Evolutionary conservation across 176 grass and related monocot species (phyloP).

Genomic region (Carex littledalei): DNA sequence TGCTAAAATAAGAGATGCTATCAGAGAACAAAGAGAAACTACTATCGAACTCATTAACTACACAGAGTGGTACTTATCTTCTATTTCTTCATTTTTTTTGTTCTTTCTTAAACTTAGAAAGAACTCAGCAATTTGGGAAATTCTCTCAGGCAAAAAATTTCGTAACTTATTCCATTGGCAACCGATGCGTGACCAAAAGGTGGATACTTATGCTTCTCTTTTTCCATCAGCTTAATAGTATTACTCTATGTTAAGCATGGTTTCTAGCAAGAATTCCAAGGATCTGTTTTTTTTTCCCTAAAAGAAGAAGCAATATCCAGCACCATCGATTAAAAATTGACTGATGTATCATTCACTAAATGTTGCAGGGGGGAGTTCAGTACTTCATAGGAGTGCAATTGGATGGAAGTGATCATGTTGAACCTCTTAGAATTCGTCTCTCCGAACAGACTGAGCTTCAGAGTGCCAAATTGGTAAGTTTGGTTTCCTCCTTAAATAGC

Average conservation of each 20-base stretch:
- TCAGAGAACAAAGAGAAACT: slow-evolving; percentile 76
- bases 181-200: slow-evolving; percentile 97
- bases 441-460: slow-evolving; percentile 73
- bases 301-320: neutral
- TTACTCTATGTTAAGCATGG: neutral
- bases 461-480: slow-evolving; percentile 81
- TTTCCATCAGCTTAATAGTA: neutral
- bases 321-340: neutral
- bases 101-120: neutral
- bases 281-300: neutral
- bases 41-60: slow-evolving; percentile 96
- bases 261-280: neutral
- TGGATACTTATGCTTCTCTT: slow-evolving; percentile 6
- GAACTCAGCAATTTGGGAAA: neutral
- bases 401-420: slow-evolving; percentile 92
- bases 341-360: neutral
- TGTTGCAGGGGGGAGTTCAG: slow-evolving; percentile 84
- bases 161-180: slow-evolving; percentile 97
- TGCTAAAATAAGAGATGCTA: slow-evolving; percentile 77
- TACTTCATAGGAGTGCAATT: slow-evolving; percentile 99
- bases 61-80: slow-evolving; percentile 65
- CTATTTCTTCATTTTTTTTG: neutral
- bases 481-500: slow-evolving; percentile 6
- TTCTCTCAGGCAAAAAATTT: slow-evolving; percentile 82
- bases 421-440: slow-evolving; percentile 88